Evolutionary conservation across 257 asterid genomes (phyloP), one percentile per base, ranked within the genome.

Genomic region (Scutellaria barbata): DNA sequence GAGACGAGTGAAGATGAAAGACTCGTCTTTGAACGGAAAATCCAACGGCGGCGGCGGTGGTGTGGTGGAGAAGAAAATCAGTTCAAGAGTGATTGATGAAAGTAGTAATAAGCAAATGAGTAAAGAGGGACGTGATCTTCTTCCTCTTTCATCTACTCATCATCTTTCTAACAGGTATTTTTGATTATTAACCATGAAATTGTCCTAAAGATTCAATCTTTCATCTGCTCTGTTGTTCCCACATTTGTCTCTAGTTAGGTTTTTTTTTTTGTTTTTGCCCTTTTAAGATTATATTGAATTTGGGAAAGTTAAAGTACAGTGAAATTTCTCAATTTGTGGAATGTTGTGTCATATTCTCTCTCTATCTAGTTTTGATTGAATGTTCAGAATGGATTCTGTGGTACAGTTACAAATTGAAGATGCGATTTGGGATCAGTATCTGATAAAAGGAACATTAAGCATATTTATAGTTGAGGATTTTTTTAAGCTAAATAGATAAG

Each of bases 101-200:
- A 11, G 40, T 57, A 68, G 76, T 48, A 78, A 74, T 52, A 77
- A 46, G 46, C 62, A 71, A 65, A 74, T 51, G 8, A 43, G 61
- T 59, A 76, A 76, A 72, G 88, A 75, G 65, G 80, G 71, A 1
- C 78, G 75, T 74, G 61, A 77, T 75, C 81, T 55, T 61, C 83
- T 81, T 71, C 78, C 84, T n/a, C 75, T 79, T 77, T 76, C 89
- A 75, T 81, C 93, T 57, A 88, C 96, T 54, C 86, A 72, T 70
- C 85, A 72, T 70, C 85, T 89, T 7, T 73, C 84, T 33, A 72
- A 70, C 84, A 88, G 96, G 97, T 90, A 57, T 66, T 63, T 1
- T 10, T 0, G 2, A 57, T 16, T 43, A 30, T 63, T 46, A 39
- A 14, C 17, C 8, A 30, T 48, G 20, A 20, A 60, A 58, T 66